Evolutionary conservation across 352 stramenopile genomes (phyloP).

Genomic region (Globisporangium takayamanum): DNA sequence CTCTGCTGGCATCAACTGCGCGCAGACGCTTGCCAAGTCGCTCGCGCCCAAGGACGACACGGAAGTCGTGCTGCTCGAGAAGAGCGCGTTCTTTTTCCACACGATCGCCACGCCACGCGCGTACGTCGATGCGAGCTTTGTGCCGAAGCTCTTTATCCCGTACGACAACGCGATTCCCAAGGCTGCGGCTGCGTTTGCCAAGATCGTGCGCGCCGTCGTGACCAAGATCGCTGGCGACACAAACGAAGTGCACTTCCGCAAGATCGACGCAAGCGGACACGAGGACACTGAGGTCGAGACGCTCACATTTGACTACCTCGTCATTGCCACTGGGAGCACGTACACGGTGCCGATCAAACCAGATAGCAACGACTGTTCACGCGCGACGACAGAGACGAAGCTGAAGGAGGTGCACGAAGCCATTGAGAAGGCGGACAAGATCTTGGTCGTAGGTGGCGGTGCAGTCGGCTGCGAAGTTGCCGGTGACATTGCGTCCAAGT

Average conservation of each 20-base stretch:
- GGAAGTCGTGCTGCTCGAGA: slow-evolving; percentile 48
- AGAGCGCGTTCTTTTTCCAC: slow-evolving; percentile 50
- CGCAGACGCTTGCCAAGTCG: slow-evolving; percentile 27
- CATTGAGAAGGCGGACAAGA: slow-evolving; percentile 34
- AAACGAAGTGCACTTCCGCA: slow-evolving; percentile 35
- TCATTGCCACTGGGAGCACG: slow-evolving; percentile 52
- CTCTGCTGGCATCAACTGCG: slow-evolving; percentile 32
- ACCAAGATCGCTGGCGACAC: slow-evolving; percentile 24
- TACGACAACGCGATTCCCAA: slow-evolving; percentile 44
- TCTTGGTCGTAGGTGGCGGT: slow-evolving; percentile 49
- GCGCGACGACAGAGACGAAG: slow-evolving; percentile 16
- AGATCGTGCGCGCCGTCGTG: slow-evolving; percentile 34
- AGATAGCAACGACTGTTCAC: slow-evolving; percentile 18
- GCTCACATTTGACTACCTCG: slow-evolving; percentile 50
- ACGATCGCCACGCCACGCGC: slow-evolving; percentile 33
- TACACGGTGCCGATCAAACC: slow-evolving; percentile 60
- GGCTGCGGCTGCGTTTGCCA: slow-evolving; percentile 23
- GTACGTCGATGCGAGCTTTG: slow-evolving; percentile 35
- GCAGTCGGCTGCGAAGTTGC: slow-evolving; percentile 50
- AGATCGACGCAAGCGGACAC: slow-evolving; percentile 26
- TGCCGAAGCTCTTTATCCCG: slow-evolving; percentile 47
- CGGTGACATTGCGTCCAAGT: slow-evolving; percentile 34
- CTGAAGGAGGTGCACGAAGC: slow-evolving; percentile 22
- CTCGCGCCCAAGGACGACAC: slow-evolving; percentile 29
- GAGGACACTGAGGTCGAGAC: slow-evolving; percentile 21